Evolutionary conservation across 2,329 filamentous ascomycete genomes (phyloP).

Genomic region (Fusarium sacchari): DNA sequence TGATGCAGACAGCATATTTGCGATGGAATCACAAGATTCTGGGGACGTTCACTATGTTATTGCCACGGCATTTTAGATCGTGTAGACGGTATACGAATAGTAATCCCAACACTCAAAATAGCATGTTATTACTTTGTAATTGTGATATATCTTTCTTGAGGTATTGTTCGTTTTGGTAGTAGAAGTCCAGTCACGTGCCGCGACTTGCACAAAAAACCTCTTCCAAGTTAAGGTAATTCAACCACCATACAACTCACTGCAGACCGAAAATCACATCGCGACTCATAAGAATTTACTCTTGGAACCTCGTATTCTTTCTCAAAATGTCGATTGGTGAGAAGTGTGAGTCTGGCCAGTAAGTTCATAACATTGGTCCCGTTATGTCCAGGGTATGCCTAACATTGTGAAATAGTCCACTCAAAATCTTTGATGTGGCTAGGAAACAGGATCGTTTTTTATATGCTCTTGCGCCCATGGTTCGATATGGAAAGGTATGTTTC

Average conservation of each 20-base stretch:
- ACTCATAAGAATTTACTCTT: background rate
- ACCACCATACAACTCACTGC: background rate
- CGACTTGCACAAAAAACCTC: conserved; percentile 35
- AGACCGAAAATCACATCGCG: background rate
- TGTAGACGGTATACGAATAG: background rate
- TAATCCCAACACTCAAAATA: background rate
- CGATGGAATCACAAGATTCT: conserved; percentile 29
- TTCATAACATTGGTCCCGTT: background rate
- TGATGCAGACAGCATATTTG: conserved; percentile 49
- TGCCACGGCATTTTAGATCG: background rate
- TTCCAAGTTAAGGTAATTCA: conserved; percentile 1
- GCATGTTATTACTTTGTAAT: background rate
- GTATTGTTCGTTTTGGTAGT: background rate
- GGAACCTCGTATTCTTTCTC: background rate
- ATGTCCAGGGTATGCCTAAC: conserved; percentile 38
- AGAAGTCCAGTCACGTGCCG: conserved; percentile 25
- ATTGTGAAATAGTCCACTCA: conserved; percentile 60
- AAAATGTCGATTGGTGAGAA: conserved; percentile 32
- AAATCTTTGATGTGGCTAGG: conserved; percentile 66
- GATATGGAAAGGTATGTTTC: conserved; percentile 64
- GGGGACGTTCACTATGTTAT: conserved; percentile 8
- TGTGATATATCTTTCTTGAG: background rate
- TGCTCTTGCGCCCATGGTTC: conserved; percentile 74
- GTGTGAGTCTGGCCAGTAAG: conserved; percentile 40
- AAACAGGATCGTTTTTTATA: conserved; percentile 64